Evolutionary conservation across 106 monocot species (phyloP).

Genomic region (Dendrobium nobile): DNA sequence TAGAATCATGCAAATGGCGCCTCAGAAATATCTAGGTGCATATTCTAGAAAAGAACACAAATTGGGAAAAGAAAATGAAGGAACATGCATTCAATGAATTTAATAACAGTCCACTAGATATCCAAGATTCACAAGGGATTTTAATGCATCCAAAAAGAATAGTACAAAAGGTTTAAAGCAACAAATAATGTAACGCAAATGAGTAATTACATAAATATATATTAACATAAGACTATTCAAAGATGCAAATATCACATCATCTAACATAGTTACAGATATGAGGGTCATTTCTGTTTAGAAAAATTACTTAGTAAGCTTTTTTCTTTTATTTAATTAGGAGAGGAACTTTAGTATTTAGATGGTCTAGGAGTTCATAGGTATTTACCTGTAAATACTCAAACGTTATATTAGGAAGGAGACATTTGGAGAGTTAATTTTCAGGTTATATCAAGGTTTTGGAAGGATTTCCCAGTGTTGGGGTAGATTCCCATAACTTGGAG

Average conservation of each 20-base stretch:
- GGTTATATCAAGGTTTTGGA: too few relatives aligned
- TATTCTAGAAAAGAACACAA: not conserved
- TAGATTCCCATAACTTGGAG: too few relatives aligned
- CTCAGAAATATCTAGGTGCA: not conserved
- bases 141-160: not conserved
- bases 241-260: not conserved
- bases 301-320: too few relatives aligned
- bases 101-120: not conserved
- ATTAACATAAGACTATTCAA: not conserved
- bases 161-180: not conserved
- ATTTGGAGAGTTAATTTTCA: too few relatives aligned
- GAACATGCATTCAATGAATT: not conserved
- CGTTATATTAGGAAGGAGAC: too few relatives aligned
- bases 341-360: too few relatives aligned
- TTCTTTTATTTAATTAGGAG: too few relatives aligned
- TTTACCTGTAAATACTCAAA: too few relatives aligned
- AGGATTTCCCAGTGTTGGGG: too few relatives aligned
- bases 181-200: not conserved
- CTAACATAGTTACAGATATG: too few relatives aligned
- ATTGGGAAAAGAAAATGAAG: not conserved
- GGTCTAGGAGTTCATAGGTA: too few relatives aligned
- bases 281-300: too few relatives aligned
- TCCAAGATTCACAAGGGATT: not conserved
- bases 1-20: not conserved
- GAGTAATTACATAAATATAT: not conserved